Percentiles rank a stretch among this genome's conserved stretches.
These are phyloP conservation scores for Aspergillus asperescens DNA, from an alignment of 495 filamentous ascomycete genomes.

Conservation along the genomic window DNA sequence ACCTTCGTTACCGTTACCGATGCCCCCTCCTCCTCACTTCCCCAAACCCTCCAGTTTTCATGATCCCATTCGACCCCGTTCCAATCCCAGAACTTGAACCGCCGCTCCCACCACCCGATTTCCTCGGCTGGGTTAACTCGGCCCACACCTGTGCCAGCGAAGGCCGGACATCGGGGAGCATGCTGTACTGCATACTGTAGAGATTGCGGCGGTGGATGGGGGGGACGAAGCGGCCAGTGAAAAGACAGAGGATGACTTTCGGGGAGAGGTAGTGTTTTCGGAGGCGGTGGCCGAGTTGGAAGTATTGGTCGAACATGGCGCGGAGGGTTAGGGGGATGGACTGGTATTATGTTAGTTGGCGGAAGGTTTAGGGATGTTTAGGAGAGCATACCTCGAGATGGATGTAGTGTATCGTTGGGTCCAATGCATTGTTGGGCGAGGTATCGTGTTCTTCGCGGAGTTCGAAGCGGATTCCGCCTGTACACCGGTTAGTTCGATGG, in stretches of 20 bases:
- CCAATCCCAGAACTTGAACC: conserved; percentile 30
- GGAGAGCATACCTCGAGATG: conserved; percentile 60
- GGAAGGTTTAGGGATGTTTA: not conserved
- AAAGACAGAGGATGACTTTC: conserved; percentile 75
- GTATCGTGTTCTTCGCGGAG: conserved; percentile 56
- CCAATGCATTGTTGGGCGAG: conserved; percentile 13
- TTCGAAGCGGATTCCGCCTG: conserved; percentile 86
- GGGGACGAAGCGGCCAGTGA: conserved; percentile 83
- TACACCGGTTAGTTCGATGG: conserved; percentile 1
- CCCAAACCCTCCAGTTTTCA: conserved; percentile 32
- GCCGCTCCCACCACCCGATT: conserved; percentile 25
- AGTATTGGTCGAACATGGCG: conserved; percentile 95
- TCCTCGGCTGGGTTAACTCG: conserved; percentile 55
- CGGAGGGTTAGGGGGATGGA: conserved; percentile 84
- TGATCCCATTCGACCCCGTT: conserved; percentile 23
- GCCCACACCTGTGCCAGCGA: conserved; percentile 83
- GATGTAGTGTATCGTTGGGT: conserved; percentile 64
- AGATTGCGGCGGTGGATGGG: conserved; percentile 91
- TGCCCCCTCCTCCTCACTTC: conserved; percentile 36
- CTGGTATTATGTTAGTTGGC: conserved; percentile 36
- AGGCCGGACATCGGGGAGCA: conserved; percentile 80
- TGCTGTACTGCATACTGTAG: conserved; percentile 97
- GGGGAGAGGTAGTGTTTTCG: conserved; percentile 93
- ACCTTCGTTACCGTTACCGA: too few relatives aligned
- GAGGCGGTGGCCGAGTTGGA: conserved; percentile 85